A percentile compares a stretch with the other conserved stretches of the same genome.
Evolutionary conservation across 1,139 yeast species (phyloP).

Genomic region (Kurtzmaniella quercitrusa): DNA sequence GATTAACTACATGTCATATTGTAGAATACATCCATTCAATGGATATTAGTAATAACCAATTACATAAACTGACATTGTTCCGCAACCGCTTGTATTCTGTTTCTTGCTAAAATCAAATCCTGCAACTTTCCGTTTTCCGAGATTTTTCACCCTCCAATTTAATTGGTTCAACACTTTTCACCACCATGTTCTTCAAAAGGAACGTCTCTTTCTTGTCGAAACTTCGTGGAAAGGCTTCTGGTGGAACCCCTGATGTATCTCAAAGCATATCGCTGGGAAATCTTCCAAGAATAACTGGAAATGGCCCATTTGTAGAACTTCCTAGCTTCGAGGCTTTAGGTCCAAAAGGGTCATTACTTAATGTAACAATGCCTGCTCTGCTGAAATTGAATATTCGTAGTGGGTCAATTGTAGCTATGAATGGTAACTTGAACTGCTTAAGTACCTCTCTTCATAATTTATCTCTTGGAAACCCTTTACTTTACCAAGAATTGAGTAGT

Average conservation of each 20-base stretch:
- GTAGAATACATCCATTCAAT: too few relatives aligned
- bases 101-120: too few relatives aligned
- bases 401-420: constrained; percentile 31
- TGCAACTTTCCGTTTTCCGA: not conserved
- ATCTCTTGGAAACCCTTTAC: constrained; percentile 4
- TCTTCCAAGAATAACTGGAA: constrained; percentile 24
- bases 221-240: constrained; percentile 1
- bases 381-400: constrained; percentile 27
- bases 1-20: too few relatives aligned
- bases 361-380: constrained; percentile 32
- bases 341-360: constrained; percentile 24
- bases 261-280: constrained; percentile 12
- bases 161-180: not conserved
- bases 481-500: constrained; percentile 24
- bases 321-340: constrained; percentile 29
- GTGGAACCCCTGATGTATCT: constrained; percentile 10
- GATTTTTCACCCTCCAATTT: not conserved
- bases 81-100: too few relatives aligned
- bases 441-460: constrained; percentile 9
- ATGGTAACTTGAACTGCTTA: constrained; percentile 26
- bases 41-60: too few relatives aligned
- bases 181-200: not conserved
- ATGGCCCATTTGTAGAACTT: constrained; percentile 38
- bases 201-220: constrained; percentile 4
- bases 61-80: too few relatives aligned